Evolutionary conservation across 805 yeast species (phyloP), one percentile per base, ranked within the genome.

Genomic region (Blastobotrys chiropterorum): DNA sequence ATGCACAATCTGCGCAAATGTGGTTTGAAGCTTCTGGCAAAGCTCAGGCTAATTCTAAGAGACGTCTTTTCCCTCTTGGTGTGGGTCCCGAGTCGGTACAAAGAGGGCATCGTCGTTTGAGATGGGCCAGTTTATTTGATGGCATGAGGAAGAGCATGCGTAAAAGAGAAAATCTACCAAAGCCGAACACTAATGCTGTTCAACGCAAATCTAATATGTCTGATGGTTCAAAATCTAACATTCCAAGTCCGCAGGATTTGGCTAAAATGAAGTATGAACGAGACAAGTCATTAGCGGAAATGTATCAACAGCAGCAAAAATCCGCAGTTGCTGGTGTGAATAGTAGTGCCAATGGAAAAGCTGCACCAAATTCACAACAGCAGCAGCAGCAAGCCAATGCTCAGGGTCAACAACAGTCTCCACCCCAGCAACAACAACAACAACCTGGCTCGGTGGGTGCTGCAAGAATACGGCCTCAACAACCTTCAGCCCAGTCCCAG

Each of bases 81-180:
- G 95, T 94, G n/a, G 92, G 96, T 0, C 79, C 81, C 19, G 97
- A 92, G 61, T 86, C 95, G 0, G 85, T 90, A 46, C 97, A 92
- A 67, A 72, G 98, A 56, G 99, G 99, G 16, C 97, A 94, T 62
- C 75, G 86, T 53, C 75, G 95, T 50, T 73, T 92, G 53, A 78
- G 98, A 57, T 94, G 97, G 97, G 96, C 96, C 0, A 86, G 96
- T 50, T 86, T 94, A 88, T 88, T 94, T 72, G 99, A 94, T 65
- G 97, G 96, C 1, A 84, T 94, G 71, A 76, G 97, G 53, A 90
- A 90, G 68, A 75, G 85, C 59, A 88, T 90, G 84, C 81, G 88
- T 59, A 90, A 90, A 65, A 76, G 98, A 44, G 99, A 94, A 66
- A 81, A 76, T 59, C 80, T 82, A 2, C 83, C 85, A 16, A 77